phyloP scores from a whole-genome alignment of 1,284 basidiomycete species.

The Vanrija sp. region DNA sequence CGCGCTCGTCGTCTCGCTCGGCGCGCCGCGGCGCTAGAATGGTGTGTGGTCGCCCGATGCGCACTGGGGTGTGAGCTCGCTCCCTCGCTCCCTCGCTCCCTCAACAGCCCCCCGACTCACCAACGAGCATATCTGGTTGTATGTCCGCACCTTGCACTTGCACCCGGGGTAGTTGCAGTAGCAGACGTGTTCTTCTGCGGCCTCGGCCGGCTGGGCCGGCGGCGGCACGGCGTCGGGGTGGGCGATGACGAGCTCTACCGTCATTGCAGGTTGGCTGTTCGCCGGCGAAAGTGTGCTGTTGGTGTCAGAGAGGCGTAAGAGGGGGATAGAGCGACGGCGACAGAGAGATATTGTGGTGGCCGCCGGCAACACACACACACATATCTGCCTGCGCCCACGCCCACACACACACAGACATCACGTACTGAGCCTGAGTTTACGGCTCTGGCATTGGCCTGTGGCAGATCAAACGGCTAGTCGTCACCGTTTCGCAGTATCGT shows the following conservation, averaged over 20 bases:
- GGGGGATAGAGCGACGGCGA: no score
- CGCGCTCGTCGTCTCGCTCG: no score
- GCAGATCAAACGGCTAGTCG: no score
- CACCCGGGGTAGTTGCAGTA: constrained; percentile 16
- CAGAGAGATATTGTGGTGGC: no score
- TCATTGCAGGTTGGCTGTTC: neutral
- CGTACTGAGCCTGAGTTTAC: no score
- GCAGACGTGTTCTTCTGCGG: constrained; percentile 16
- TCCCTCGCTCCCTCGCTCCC: neutral
- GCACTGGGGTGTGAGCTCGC: constrained; percentile 6
- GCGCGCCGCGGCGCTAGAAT: constrained; percentile 5
- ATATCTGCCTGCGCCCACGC: no score
- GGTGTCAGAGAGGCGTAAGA: no score
- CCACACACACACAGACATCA: no score
- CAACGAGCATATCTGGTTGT: constrained; percentile 13
- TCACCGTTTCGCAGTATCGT: no score
- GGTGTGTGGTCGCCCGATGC: constrained; percentile 16
- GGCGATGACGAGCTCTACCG: neutral
- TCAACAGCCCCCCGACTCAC: constrained; percentile 14
- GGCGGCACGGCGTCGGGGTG: neutral
- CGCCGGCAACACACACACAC: no score
- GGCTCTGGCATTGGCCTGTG: no score
- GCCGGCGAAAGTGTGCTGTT: neutral
- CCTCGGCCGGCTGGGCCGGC: neutral
- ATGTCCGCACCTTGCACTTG: constrained; percentile 22